Evolutionary conservation across 306 rosid genomes (phyloP).

Genomic region (Abrus precatorius): DNA sequence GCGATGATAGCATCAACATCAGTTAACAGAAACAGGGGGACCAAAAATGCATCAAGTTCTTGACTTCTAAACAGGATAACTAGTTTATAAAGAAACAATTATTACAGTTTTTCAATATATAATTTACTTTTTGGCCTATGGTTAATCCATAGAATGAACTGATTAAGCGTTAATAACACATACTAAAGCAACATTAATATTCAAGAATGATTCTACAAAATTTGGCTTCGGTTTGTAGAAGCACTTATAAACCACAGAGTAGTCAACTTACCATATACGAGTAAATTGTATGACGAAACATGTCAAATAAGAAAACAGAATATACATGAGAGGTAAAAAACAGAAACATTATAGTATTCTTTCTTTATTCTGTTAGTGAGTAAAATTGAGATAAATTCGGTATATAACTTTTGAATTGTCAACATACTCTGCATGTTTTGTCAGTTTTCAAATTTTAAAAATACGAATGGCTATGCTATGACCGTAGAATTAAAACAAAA

Average conservation of each 20-base stretch:
- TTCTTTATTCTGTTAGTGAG: neutral
- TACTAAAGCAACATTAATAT: neutral
- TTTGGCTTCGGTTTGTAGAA: neutral
- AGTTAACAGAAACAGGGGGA: neutral
- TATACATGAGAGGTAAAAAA: neutral
- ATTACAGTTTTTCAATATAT: neutral
- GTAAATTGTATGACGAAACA: neutral
- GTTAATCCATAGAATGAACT: neutral
- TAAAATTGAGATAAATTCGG: neutral
- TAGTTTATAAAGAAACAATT: neutral
- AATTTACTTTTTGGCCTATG: neutral
- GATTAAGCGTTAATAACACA: neutral
- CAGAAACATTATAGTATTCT: neutral
- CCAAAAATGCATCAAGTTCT: neutral
- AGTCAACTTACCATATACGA: neutral
- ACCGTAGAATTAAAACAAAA: neutral
- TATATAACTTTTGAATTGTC: neutral
- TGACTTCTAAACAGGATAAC: neutral
- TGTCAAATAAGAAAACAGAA: neutral
- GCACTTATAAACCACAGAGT: neutral
- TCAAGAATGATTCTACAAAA: neutral
- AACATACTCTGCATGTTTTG: neutral
- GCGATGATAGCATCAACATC: conserved; percentile 16
- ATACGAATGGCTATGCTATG: neutral
- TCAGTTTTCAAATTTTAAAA: neutral